Conservation (phyloP, 768 basidiomycete genomes). For the Cystoderma amianthinum region DNA sequence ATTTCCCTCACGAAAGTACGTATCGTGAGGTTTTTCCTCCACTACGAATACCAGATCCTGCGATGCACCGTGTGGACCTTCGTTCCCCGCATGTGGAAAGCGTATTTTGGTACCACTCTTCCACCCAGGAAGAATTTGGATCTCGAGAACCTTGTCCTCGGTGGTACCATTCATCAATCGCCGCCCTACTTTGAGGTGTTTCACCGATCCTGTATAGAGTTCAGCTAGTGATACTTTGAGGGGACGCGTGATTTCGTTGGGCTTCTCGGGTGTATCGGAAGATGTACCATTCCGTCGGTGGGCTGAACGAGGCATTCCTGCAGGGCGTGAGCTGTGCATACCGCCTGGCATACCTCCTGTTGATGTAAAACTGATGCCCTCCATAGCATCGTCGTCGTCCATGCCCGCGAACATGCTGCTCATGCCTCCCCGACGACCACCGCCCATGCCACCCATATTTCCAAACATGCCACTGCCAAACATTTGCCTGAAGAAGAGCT, state of each 20-base stretch:
- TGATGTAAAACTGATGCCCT: slow-evolving; percentile 24
- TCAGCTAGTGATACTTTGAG: slow-evolving; percentile 84
- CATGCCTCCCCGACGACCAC: slow-evolving; percentile 16
- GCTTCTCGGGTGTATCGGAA: slow-evolving; percentile 24
- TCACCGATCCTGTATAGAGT: slow-evolving; percentile 77
- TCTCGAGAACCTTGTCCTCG: slow-evolving; percentile 84
- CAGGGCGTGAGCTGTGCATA: slow-evolving; percentile 31
- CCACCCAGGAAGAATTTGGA: slow-evolving; percentile 83
- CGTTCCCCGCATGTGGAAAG: slow-evolving; percentile 85
- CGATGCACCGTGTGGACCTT: slow-evolving; percentile 50
- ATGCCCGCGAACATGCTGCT: slow-evolving; percentile 30
- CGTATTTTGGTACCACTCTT: slow-evolving; percentile 94
- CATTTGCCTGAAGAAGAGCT: slow-evolving; percentile 40
- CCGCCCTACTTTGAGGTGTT: slow-evolving; percentile 84
- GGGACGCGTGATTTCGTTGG: slow-evolving; percentile 68
- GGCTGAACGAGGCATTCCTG: slow-evolving; percentile 14
- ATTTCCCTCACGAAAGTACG: slow-evolving; percentile 76
- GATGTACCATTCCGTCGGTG: slow-evolving; percentile 11
- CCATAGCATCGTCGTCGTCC: slow-evolving; percentile 46
- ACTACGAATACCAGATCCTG: slow-evolving; percentile 95
- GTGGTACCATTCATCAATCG: slow-evolving; percentile 62
- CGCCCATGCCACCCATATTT: slow-evolving; percentile 25
- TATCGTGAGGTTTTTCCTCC: slow-evolving; percentile 87
- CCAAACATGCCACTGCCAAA: slow-evolving; percentile 35
- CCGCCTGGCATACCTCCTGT: slow-evolving; percentile 53